Percentiles rank a stretch among this genome's conserved stretches.
phyloP scores from a whole-genome alignment of 768 basidiomycete genomes.

The Boletus eberwhitei region DNA sequence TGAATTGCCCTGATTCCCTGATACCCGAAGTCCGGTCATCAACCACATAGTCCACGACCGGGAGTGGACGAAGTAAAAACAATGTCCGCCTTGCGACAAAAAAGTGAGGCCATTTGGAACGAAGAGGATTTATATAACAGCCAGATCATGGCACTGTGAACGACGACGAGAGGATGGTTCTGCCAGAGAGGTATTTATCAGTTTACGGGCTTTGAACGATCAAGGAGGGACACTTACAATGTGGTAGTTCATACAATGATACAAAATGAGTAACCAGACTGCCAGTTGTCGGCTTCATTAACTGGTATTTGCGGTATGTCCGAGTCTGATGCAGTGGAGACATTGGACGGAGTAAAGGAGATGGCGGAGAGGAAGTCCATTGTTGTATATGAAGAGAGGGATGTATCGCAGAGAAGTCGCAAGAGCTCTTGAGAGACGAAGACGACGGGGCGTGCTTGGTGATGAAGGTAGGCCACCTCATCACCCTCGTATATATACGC shows the following conservation, averaged over 20 bases:
- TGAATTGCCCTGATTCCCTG: slow-evolving; percentile 1
- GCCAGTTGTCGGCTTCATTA: background rate
- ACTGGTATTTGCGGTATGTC: background rate
- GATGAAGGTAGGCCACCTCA: background rate
- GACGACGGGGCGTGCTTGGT: slow-evolving; percentile 6
- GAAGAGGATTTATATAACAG: slow-evolving; percentile 9
- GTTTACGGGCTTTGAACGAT: background rate
- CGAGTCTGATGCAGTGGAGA: slow-evolving; percentile 40
- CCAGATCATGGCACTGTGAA: background rate
- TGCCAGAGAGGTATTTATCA: background rate
- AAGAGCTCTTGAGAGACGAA: background rate
- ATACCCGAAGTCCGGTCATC: slow-evolving; percentile 4
- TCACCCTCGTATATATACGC: slow-evolving; percentile 13
- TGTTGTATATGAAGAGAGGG: background rate
- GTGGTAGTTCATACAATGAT: slow-evolving; percentile 7
- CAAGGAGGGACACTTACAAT: slow-evolving; percentile 11
- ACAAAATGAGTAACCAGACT: background rate
- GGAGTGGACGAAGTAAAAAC: background rate
- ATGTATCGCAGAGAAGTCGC: slow-evolving; percentile 8
- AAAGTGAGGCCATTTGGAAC: slow-evolving; percentile 13
- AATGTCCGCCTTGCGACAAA: slow-evolving; percentile 18
- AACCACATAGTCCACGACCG: slow-evolving; percentile 1
- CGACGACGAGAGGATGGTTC: background rate
- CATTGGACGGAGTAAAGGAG: background rate
- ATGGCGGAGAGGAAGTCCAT: slow-evolving; percentile 23